Evolutionary conservation across 768 basidiomycete genomes (phyloP), one percentile per base, ranked within the genome.

Genomic region (Phylloporus scabripes): DNA sequence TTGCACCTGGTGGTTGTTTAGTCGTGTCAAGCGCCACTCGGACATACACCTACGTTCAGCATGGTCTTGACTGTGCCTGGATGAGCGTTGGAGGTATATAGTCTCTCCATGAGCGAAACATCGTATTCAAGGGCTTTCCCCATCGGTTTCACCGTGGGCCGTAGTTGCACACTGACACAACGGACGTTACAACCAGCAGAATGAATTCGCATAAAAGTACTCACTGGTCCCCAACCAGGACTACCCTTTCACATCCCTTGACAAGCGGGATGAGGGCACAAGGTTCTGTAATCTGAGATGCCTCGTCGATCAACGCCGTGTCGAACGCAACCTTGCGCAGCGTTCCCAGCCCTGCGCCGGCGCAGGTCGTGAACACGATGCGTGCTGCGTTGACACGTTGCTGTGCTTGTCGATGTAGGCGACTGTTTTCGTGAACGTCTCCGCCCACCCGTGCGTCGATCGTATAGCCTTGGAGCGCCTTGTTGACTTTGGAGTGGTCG

Each of bases 221-320:
- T 69, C 55, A 86, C 84, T 85, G 83, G 56, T 85, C 82, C 9
- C 84, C 84, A 4, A 85, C 83, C 11, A 86, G 66, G 5, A 85
- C 74, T 0, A 78, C 82, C 42, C 74, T 67, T 42, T 66, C 63
- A 38, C 78, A 75, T 3, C 81, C 83, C 58, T 85, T 85, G 9
- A 83, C 81, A 4, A 86, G 68, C 0, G 84, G 82, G 28, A 85
- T 83, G 31, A 85, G 68, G 0, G 82, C 76, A 43, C 74, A 75
- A 2, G 82, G 79, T 53, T 86, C 84, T 0, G 82, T 84, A 8
- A 85, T 77, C 58, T 85, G 83, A 0, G 82, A 85, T 0, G 83
- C 83, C 55, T 85, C 82, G 57, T 86, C 84, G 36, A 85, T 81
- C 39, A 85, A 66, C 0, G 78, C 81, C 18, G 79, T 76, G 34